Evolutionary conservation across 2,329 filamentous ascomycete species (phyloP), one percentile per base, ranked within the genome.

Genomic region (Xylaria multiplex): DNA sequence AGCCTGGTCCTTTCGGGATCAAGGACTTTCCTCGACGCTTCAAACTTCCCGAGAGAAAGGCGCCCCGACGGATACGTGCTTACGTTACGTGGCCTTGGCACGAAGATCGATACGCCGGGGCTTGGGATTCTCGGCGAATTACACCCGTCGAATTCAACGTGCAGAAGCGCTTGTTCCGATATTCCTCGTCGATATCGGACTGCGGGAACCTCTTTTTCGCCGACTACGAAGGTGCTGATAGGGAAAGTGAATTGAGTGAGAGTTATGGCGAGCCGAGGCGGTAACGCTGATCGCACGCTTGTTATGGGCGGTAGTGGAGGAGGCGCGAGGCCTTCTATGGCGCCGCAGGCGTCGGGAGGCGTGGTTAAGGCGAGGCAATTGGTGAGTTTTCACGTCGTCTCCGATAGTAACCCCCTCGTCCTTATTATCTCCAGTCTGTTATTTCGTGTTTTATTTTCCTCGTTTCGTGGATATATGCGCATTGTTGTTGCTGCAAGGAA

Each of bases 331-430:
- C 75, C 78, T 27, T 83, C 75, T 5, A 75, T 77, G 71, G 74
- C 74, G 59, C 74, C 74, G 37, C 75, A 76, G 67, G 58, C 68
- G 43, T 78, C 83, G 3, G 83, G 82, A 40, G 78, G 81, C 40
- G 82, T 77, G 22, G 79, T 84, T 37, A 86, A 86, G 73, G 79
- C 82, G 42, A 77, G 84, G 64, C 84, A 86, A 73, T 70, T 86
- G 71, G 84, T 85, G 72, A 60, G 79, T 67, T 59, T 27, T 27
- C 27, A n/a, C 27, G 30, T 58, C 48, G 27, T 48, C 27, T 6
- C 6, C 5, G 32, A 37, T 64, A 14, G 52, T 19, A 9, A 9
- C 14, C 16, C 22, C 37, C 6, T 43, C 22, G 1, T 2, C n/a
- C 22, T 27, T 62, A 60, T 53, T 24, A 59, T 46, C 5, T 43